Base-by-base conservation (phyloP, 225 moss, liverwort and hornwort species). In the Takakia lepidozioides region DNA sequence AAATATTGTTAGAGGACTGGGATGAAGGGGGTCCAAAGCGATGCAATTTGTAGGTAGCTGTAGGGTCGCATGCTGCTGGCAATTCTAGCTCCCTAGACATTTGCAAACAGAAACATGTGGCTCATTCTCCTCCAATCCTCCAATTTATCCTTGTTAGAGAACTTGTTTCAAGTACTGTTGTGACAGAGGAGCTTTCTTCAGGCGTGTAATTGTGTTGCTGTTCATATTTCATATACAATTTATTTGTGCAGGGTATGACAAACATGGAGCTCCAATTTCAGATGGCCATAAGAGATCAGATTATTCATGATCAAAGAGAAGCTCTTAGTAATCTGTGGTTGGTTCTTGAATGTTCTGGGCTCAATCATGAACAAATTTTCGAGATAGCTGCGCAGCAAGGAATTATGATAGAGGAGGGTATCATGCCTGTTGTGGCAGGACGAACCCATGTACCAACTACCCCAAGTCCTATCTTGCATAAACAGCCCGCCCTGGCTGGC, bases 241-340 rank as follows among this genome's bases (percentile, higher is more conserved):
- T n/a, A n/a, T n/a, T 19, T 32, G 15, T 70, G 27, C 70, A 86
- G 86, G 87, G 83, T 26, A 88, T 88, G 84, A 84, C 87, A 15
- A 88, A 84, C 27, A 88, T 88, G 87, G 87, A 88, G 62, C 81
- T 88, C 46, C 87, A 88, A 48, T 81, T 84, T 55, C 87, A 88
- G 52, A 88, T 88, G 72, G 87, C 87, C 10, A 81, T 88, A 27
- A 65, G 87, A 63, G 87, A 88, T 70, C 87, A 88, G 46, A 84
- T 81, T 48, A 84, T 88, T 35, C 76, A 83, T 43, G 84, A 88
- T 46, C 87, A 88, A 52, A 71, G 83, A 36, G 87, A 81, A 60
- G 83, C 80, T 10, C 69, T 88, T 34, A 84, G 71, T 69, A 88
- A 84, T 64, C 23, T 88, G 63, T 88, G 87, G 87, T 62, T 76